phyloP scores from a whole-genome alignment of 2,329 filamentous ascomycete genomes.

The Pyrenophora tritici-repentis region DNA sequence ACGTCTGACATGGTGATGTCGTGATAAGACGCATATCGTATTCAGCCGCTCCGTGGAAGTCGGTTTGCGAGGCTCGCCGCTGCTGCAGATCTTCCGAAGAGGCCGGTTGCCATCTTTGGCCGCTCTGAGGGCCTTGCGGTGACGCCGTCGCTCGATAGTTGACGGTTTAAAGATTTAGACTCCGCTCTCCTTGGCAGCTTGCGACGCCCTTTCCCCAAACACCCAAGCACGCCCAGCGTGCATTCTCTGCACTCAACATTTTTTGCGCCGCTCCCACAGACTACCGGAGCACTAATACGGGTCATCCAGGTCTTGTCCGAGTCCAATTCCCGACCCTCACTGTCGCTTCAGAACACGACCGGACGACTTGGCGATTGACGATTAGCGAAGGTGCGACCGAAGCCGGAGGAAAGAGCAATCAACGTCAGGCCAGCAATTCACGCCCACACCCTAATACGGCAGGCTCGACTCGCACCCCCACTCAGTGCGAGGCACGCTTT shows the following conservation, averaged over 20 bases:
- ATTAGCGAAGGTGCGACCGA: slow-evolving; percentile 6
- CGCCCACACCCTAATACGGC: background rate
- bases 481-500: slow-evolving; percentile 1
- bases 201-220: slow-evolving; percentile 19
- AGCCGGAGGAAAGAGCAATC: background rate
- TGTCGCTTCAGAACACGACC: slow-evolving; percentile 11
- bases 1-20: background rate
- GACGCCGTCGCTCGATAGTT: slow-evolving; percentile 22
- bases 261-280: slow-evolving; percentile 1
- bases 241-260: slow-evolving; percentile 8
- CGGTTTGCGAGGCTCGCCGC: background rate
- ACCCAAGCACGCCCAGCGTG: slow-evolving; percentile 10
- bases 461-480: slow-evolving; percentile 2
- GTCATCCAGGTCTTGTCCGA: background rate
- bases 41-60: background rate
- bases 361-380: background rate
- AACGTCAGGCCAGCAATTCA: background rate
- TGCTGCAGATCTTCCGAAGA: slow-evolving; percentile 9
- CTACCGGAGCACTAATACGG: background rate
- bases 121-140: slow-evolving; percentile 8
- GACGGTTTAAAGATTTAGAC: slow-evolving; percentile 12
- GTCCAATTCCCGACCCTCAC: slow-evolving; percentile 1
- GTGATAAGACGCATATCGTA: background rate
- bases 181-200: slow-evolving; percentile 30
- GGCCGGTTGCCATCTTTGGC: slow-evolving; percentile 5